Evolutionary conservation across 2,329 filamentous ascomycete species (phyloP), one percentile per base, ranked within the genome.

Genomic region (Atkinsonella hypoxylon): DNA sequence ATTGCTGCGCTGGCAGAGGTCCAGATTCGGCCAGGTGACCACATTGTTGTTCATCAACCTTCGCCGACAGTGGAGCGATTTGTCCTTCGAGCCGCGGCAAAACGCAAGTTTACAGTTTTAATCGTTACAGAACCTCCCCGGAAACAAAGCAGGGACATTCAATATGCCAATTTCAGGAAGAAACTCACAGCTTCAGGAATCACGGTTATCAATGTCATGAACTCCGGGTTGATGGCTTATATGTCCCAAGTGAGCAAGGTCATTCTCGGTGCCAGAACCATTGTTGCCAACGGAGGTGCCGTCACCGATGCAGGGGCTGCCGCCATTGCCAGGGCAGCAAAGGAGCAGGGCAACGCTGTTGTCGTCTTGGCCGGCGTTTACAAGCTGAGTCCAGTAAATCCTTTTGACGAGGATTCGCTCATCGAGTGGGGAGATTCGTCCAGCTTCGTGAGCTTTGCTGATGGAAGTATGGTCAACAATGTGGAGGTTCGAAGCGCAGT

Each of bases 211-310:
- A 78, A 87, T 53, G 83, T 97, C 50, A 82, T 88, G 42, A 90
- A 95, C 66, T 85, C 83, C 8, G 87, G 89, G 10, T 78, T 95
- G 49, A 94, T 90, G 70, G 89, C 90, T 1, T 87, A 97, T 61
- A 97, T 98, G 87, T 87, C 90, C 9, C 82, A 86, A 53, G 88
- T 96, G 59, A 94, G 91, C 74, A 96, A 96, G 71, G 91, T 98
- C 54, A 87, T 98, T 46, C 75, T 98, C 7, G 85, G 87, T 12
- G 91, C 91, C 6, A 85, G 90, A 61, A 85, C 87, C 3, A 87
- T 98, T 30, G 81, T 94, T 44, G 87, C 88, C 47, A 93, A 95
- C 60, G 93, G 93, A 48, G 87, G 87, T 7, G 79, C 95, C 26
- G 77, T 97, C 30, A 86, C 89, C 17, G 85, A 89, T 40, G 82